Evolutionary conservation across 1,284 basidiomycete genomes (phyloP), one percentile per base, ranked within the genome.

Genomic region (Puccinia novopanici): DNA sequence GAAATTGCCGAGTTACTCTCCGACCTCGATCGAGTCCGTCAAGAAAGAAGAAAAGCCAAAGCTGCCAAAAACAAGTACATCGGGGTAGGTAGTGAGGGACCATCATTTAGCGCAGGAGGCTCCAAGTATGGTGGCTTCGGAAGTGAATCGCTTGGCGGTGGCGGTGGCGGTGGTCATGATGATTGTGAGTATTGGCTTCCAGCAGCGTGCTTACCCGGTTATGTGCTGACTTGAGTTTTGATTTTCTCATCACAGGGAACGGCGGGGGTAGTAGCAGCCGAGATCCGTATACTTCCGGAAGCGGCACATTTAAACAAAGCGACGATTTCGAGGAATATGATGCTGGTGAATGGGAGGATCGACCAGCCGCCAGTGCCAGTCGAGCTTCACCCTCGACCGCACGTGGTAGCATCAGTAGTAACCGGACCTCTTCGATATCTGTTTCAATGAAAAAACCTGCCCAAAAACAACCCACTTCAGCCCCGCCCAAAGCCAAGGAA

Each of bases 1-100:
- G 96, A 99, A 86, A 89, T 99, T 19, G 92, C 93, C 15, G 91
- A 94, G 72, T 88, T 99, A 0, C 89, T 99, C 0, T 89, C 90
- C 0, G 96, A 99, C 85, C 91, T 99, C 6, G 96, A 99, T 52
- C 90, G 90, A 83, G 96, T 99, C 82, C 91, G 96, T 68, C 83
- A 86, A 3, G 97, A 99, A 86, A 90, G 96, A 61, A 90, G 95
- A 61, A 98, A 96, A 87, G 97, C 96, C 37, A 95, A 96, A 85
- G 85, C 88, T n/a, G 98, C 98, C 87, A 92, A 92, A 84, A 90
- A 89, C 88, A 99, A 99, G 87, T 99, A 98, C 86, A 89, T 88
- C 59, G 95, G 95, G 34, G 89, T 89, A 0, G 93, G 95, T 0
- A 95, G 91, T 83, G 93, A 95, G 82, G 89, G 91, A 30, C 87